Evolutionary conservation across 306 rosid species (phyloP).

Genomic region (Benincasa hispida): DNA sequence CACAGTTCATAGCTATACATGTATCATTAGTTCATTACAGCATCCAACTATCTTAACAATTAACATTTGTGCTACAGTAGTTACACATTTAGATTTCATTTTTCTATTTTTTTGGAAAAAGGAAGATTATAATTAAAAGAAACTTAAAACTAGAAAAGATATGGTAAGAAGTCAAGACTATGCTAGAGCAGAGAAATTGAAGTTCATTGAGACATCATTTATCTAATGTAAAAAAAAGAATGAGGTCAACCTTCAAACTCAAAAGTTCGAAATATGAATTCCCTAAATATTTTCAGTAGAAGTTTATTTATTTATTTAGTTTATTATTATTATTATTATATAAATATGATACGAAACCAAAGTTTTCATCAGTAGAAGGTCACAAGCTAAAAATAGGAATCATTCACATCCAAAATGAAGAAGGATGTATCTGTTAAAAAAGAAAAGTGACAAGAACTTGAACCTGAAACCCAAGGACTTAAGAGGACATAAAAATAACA

Average conservation of each 20-base stretch:
- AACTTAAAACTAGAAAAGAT: background rate
- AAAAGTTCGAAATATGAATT: background rate
- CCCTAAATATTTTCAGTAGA: background rate
- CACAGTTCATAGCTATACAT: background rate
- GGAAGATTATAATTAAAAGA: background rate
- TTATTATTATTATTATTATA: too few species aligned
- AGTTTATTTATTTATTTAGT: background rate
- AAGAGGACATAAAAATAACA: background rate
- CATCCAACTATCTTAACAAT: background rate
- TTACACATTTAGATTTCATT: background rate
- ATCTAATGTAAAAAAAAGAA: background rate
- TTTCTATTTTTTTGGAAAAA: background rate
- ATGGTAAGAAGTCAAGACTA: background rate
- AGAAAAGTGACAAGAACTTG: background rate
- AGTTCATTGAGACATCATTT: background rate
- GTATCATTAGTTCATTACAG: background rate
- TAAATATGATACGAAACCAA: background rate
- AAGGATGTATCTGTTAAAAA: background rate
- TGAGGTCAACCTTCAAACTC: background rate
- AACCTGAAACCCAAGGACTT: background rate
- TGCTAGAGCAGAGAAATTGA: background rate
- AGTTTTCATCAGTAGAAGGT: background rate
- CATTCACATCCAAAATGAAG: background rate
- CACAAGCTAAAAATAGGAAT: background rate
- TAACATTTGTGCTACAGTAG: background rate